A percentile compares a stretch with the other conserved stretches of the same genome.
phyloP scores from a whole-genome alignment of 2,329 filamentous ascomycete genomes.

The Fusarium annulatum region DNA sequence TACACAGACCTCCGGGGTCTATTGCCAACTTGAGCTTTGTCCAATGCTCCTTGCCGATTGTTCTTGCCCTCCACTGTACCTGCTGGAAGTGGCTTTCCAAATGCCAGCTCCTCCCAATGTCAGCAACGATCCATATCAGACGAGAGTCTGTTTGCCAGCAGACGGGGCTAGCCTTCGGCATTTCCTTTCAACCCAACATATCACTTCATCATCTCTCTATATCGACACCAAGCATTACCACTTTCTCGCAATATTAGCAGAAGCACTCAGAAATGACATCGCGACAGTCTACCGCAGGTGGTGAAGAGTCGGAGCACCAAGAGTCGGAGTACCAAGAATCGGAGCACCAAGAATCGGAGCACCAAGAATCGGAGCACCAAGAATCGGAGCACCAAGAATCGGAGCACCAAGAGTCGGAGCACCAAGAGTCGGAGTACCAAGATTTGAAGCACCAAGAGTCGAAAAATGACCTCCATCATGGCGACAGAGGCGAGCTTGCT shows the following conservation, averaged over 20 bases:
- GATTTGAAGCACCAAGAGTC: no score
- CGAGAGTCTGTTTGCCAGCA: neutral
- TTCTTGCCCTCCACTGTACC: neutral
- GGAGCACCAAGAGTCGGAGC: accelerated
- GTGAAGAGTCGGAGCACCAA: neutral
- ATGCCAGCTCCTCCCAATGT: neutral
- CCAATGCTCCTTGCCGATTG: neutral
- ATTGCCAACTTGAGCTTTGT: neutral
- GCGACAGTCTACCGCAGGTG: neutral
- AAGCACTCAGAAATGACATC: neutral
- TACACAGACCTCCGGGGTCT: neutral
- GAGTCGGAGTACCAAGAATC: no score
- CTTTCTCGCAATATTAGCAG: neutral
- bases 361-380: neutral
- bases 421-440: no score
- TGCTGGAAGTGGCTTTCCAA: neutral
- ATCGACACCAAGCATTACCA: neutral
- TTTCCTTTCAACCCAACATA: neutral
- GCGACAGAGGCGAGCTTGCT: neutral
- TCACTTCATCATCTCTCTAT: no score
- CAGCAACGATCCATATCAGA: neutral
- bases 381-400: neutral
- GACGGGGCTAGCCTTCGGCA: neutral
- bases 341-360: no score
- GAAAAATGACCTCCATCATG: neutral